Base-by-base conservation (phyloP, 1,284 basidiomycete genomes). In the Leccinum solheimii region DNA sequence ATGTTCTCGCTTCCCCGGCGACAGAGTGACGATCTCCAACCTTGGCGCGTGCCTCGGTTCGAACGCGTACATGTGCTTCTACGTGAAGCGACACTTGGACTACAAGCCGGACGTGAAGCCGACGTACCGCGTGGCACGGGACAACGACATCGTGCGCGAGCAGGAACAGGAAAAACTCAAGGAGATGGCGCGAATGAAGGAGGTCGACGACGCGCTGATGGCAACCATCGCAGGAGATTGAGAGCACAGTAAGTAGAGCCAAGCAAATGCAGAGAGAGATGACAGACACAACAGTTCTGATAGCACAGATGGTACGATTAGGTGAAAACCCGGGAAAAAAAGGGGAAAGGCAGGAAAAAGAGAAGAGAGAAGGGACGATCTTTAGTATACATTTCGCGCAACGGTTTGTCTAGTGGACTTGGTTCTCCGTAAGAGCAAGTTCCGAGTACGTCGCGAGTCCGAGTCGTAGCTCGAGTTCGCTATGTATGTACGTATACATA, bases 21-120 rank as follows among this genome's bases (percentile, higher is more conserved):
- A 34, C 65, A 92, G 90, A 76, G 91, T 95, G 14, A 87, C 85
- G 0, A 83, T 82, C 16, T 85, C 92, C 4, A 88, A 81, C 27
- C 79, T 95, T 10, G 80, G 83, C 6, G 81, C 81, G 2, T 91
- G 89, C 57, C 80, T 95, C 45, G 78, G 74, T 60, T 91, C 92
- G 34, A 73, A 75, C 60, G 90, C 90, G 10, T 95, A 96, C 75
- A 95, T 95, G 94, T 92, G 92, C 65, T 95, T 95, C 79, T 96
- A 95, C 72, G 91, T 94, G 62, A 95, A 95, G 73, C 85, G 90
- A 8, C 86, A 91, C 63, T 79, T 95, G 53, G 91, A 94, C 64
- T 95, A 95, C 76, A 87, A 86, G 72, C 86, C 86, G 0, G 75
- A 86, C 68, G 81, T 79, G 67, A 85, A 81, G 36, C 90, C 88